phyloP scores from a whole-genome alignment of 495 filamentous ascomycete genomes.

The Lepidopterella palustris region DNA sequence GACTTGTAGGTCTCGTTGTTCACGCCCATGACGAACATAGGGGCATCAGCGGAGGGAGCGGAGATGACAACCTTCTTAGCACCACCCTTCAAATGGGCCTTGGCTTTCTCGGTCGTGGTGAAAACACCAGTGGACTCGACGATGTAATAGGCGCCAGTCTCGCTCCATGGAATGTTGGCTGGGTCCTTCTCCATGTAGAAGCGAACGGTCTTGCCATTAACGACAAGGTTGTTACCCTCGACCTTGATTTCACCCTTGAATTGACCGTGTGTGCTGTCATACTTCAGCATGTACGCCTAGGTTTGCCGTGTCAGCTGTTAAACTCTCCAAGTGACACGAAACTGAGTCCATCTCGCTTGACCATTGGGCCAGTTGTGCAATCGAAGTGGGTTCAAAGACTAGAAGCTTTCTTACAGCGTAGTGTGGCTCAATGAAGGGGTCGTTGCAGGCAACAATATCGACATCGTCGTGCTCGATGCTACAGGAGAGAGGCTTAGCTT shows the following conservation, averaged over 20 bases:
- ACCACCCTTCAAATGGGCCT: conserved; percentile 92
- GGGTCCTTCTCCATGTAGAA: conserved; percentile 96
- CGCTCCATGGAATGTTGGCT: conserved; percentile 79
- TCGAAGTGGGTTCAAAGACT: background rate
- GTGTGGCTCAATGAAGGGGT: conserved; percentile 96
- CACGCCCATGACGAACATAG: conserved; percentile 99
- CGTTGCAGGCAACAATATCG: conserved; percentile 92
- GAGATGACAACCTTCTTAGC: conserved; percentile 99
- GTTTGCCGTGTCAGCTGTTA: conserved; percentile 15
- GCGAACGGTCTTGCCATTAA: conserved; percentile 93
- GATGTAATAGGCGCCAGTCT: conserved; percentile 86
- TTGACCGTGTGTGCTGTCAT: conserved; percentile 91
- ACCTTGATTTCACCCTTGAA: conserved; percentile 88
- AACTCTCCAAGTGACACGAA: background rate
- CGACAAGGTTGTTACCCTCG: conserved; percentile 65
- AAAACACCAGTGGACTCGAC: conserved; percentile 99
- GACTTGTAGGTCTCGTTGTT: conserved; percentile 89
- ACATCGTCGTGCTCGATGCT: conserved; percentile 80
- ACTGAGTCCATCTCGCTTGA: background rate
- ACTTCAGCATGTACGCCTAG: conserved; percentile 98
- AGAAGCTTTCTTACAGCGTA: conserved; percentile 76
- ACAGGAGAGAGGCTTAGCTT: conserved; percentile 31
- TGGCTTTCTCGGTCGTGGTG: conserved; percentile 95
- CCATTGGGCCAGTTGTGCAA: background rate
- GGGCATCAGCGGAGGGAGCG: conserved; percentile 95